These are phyloP conservation scores for Ophioceras dolichostomum DNA, from an alignment of 2,329 filamentous ascomycete species.

Conservation along the genomic window DNA sequence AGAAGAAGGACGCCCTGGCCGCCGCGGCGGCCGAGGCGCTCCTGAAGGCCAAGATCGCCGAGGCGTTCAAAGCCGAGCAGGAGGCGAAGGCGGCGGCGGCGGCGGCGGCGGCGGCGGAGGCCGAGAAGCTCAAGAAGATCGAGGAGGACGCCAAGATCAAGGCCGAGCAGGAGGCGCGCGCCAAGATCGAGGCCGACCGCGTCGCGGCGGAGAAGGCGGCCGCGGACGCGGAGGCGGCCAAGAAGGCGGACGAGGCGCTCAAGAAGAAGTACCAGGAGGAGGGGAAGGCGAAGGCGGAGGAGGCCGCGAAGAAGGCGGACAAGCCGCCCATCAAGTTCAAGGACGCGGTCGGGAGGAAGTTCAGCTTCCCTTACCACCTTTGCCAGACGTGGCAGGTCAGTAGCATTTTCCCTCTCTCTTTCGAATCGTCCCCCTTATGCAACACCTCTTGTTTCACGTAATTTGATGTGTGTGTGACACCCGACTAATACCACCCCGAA, in stretches of 20 bases:
- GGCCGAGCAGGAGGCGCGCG: conserved; percentile 27
- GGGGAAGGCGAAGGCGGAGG: conserved; percentile 30
- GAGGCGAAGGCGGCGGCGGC: conserved; percentile 17
- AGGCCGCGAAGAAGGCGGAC: conserved; percentile 32
- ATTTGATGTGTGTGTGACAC: neutral
- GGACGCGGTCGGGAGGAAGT: conserved; percentile 82
- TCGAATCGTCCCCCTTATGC: neutral
- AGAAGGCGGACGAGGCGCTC: conserved; percentile 43
- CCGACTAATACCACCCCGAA: conserved; percentile 2
- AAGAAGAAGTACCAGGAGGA: conserved; percentile 35
- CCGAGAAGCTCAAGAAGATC: conserved; percentile 31
- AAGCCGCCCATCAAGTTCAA: conserved; percentile 79
- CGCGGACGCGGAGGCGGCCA: conserved; percentile 34
- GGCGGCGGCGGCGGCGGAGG: conserved; percentile 18
- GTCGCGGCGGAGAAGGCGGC: conserved; percentile 29
- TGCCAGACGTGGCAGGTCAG: conserved; percentile 75
- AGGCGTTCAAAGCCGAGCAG: conserved; percentile 22
- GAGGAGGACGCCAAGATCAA: conserved; percentile 29
- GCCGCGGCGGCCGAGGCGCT: conserved; percentile 28
- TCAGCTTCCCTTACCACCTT: conserved; percentile 79
- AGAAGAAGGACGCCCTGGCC: conserved; percentile 17
- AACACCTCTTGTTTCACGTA: too few species aligned
- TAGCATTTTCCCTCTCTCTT: conserved; percentile 9
- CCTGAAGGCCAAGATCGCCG: conserved; percentile 25
- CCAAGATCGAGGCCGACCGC: conserved; percentile 33